Evolutionary conservation across 1,284 basidiomycete species (phyloP).

Genomic region (Puccinia brachypodii): DNA sequence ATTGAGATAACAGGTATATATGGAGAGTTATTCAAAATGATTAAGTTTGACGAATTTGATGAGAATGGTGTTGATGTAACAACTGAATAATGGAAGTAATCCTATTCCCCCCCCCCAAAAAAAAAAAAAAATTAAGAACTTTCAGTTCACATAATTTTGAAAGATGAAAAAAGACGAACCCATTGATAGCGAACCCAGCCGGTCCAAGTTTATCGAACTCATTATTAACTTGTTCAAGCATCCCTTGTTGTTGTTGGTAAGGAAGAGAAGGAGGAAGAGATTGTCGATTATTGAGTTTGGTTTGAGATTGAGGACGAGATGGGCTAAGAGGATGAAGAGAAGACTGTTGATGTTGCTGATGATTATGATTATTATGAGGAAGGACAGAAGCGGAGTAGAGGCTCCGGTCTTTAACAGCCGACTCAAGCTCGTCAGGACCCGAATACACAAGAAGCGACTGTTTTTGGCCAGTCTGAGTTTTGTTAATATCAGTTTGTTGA

Average conservation of each 20-base stretch:
- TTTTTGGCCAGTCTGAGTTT: too few species aligned
- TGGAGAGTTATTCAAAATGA: too few species aligned
- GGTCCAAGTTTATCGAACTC: constrained; percentile 21
- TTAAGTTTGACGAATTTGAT: background rate
- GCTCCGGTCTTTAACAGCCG: background rate
- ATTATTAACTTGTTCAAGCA: too few species aligned
- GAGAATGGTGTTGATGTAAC: constrained; percentile 19
- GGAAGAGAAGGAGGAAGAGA: background rate
- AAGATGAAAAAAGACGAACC: constrained; percentile 21
- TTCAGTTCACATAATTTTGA: background rate
- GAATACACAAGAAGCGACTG: background rate
- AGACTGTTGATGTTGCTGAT: background rate
- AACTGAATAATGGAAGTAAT: constrained; percentile 42
- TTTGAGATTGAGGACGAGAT: background rate
- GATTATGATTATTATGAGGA: background rate
- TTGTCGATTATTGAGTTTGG: background rate
- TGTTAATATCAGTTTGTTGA: background rate
- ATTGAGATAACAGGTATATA: too few species aligned
- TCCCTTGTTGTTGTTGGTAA: background rate
- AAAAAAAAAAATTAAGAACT: background rate
- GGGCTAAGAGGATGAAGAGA: background rate
- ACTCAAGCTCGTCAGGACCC: background rate
- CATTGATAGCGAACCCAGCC: constrained; percentile 38
- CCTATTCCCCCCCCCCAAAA: background rate
- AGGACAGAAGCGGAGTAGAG: background rate